Evolutionary conservation across 305 asterid species (phyloP).

Genomic region (Rubia balearica): DNA sequence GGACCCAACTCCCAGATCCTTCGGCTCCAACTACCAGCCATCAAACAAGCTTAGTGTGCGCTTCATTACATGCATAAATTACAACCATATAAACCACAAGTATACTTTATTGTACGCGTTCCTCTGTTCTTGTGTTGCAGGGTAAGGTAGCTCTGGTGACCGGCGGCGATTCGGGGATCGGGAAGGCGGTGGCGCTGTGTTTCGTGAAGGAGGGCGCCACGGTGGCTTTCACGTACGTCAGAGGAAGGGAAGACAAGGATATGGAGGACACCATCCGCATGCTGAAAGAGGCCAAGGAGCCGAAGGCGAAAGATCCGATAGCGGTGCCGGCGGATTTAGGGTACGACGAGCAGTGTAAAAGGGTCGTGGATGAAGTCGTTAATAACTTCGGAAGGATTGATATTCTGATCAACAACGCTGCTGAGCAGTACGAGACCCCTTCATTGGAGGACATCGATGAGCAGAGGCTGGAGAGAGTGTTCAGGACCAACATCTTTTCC

Average conservation of each 20-base stretch:
- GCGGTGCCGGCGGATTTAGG: constrained; percentile 62
- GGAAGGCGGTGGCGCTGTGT: constrained; percentile 61
- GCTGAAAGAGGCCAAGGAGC: constrained; percentile 36
- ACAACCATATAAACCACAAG: no score
- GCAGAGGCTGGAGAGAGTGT: constrained; percentile 59
- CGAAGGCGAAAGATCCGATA: constrained; percentile 55
- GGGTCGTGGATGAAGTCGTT: constrained; percentile 60
- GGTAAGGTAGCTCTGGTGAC: constrained; percentile 68
- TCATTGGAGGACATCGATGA: constrained; percentile 72
- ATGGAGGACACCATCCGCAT: constrained; percentile 47
- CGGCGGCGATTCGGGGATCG: constrained; percentile 83
- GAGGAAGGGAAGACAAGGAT: constrained; percentile 64
- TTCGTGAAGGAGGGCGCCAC: constrained; percentile 75
- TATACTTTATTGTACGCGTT: no score
- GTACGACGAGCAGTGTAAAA: constrained; percentile 60
- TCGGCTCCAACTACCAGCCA: constrained; percentile 38
- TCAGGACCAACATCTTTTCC: constrained; percentile 63
- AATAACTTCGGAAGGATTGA: constrained; percentile 46
- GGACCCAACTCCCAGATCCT: constrained; percentile 51
- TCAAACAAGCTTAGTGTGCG: constrained; percentile 53
- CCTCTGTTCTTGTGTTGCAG: constrained; percentile 21
- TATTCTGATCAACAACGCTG: constrained; percentile 68
- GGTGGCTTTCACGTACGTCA: constrained; percentile 70
- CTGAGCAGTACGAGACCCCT: constrained; percentile 50
- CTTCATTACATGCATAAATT: neutral